Base-by-base conservation (phyloP, 768 basidiomycete species). In the Phylloporus scabripes region DNA sequence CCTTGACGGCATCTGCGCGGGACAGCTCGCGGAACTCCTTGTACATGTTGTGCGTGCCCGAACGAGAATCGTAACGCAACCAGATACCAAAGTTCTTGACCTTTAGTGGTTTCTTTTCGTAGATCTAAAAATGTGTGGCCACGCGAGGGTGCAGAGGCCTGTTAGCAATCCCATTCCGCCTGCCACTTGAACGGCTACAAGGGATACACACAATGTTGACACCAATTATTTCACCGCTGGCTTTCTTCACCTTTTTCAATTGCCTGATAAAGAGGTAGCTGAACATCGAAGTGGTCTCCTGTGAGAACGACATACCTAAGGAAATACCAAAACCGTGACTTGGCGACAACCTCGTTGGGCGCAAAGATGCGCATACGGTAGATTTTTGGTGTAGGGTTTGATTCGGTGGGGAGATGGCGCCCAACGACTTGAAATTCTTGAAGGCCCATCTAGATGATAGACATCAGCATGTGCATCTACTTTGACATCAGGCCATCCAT, bases 11-110 rank as follows among this genome's bases (percentile, higher is more conserved):
- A 68, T 91, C 94, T 52, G 91, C 85, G 57, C 96, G 86, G 60
- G 79, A 79, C 61, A 99, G 85, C 63, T 98, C 95, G 66, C 93
- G 91, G 87, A 91, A 97, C 73, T 91, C 88, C 82, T 94, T 94
- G 88, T 96, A 96, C 93, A 97, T 95, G 84, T 99, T 99, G 85
- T 98, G 96, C 40, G 96, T 99, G 56, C 96, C 96, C 45, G 94
- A 96, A 62, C 95, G 92, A 47, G 95, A 98, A 75, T 99, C 96
- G 74, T 99, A 99, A 62, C 95, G 89, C 69, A 99, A 74, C 96
- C 96, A 98, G 75, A 99, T 90, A 59, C 96, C 96, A 68, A 99
- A 97, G 86, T 96, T 98, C 83, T 99, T 98, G 72, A 97, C 88
- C 76, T 94, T 94, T 72, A 96, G 68, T 20, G 96, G 96, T 73